phyloP scores from a whole-genome alignment of 768 basidiomycete species.

The Lactarius psammicola region DNA sequence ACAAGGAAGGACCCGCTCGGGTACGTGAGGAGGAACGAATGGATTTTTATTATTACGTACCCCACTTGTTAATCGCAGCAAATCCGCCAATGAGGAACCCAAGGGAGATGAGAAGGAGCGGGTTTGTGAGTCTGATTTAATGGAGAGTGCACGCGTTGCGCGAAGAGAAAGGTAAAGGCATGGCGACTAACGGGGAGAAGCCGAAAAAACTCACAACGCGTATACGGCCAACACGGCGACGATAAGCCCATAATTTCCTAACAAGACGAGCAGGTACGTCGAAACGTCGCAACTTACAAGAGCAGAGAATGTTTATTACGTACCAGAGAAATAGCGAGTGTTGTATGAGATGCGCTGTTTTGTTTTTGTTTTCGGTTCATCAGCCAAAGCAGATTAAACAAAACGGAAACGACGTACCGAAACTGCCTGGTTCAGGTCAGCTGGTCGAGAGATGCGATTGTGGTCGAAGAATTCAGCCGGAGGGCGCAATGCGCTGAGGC shows the following conservation, averaged over 20 bases:
- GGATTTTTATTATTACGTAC: constrained; percentile 45
- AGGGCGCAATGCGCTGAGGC: constrained; percentile 69
- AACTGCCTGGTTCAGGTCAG: constrained; percentile 75
- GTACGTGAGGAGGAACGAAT: not conserved
- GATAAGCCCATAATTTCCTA: constrained; percentile 87
- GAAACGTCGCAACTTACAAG: not conserved
- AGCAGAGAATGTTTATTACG: constrained; percentile 1
- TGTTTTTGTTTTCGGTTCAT: constrained; percentile 34
- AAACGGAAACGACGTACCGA: constrained; percentile 49
- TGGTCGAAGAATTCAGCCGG: constrained; percentile 80
- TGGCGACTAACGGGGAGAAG: not conserved
- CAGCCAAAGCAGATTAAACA: constrained; percentile 7
- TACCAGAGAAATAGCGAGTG: constrained; percentile 84
- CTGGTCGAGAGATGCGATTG: constrained; percentile 80
- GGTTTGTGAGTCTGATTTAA: constrained; percentile 68
- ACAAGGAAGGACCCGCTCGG: not conserved
- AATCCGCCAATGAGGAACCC: constrained; percentile 92
- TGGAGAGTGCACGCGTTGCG: not conserved
- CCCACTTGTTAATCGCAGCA: constrained; percentile 82
- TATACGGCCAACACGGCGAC: constrained; percentile 79
- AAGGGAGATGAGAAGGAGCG: constrained; percentile 77
- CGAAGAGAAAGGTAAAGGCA: not conserved
- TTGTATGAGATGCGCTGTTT: constrained; percentile 89
- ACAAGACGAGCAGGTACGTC: constrained; percentile 22
- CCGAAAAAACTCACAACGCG: constrained; percentile 60